Base-by-base conservation (phyloP, 148 eudicot species). In the Linanthus parryae region DNA sequence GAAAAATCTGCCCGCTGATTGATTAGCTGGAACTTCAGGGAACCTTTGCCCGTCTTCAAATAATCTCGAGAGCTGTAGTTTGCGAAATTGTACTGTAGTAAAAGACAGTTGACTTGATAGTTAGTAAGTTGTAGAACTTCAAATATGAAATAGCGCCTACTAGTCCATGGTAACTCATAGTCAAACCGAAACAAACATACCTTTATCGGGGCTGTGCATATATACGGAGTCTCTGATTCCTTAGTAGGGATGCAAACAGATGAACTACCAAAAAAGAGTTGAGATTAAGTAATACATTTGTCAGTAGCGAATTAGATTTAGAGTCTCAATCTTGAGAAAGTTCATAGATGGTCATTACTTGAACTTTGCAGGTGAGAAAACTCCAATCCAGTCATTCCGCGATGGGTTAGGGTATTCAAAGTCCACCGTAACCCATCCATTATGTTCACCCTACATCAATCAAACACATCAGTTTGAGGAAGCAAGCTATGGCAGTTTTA, bases 1-100 rank as follows among this genome's bases (percentile, higher is more conserved):
- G 99, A 79, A 74, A 84, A 84, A 67, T 92, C 99, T 61, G 88
- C 76, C 25, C 99, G 89, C 66, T 92, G 99, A 78, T 92, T 92
- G 58, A 87, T 92, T 63, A 92, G 66, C 65, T 52, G 85, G 52
- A 92, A 73, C 45, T 54, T 77, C 35, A 84, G 29, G 6, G 74
- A 58, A 58, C 80, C 73, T 64, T 68, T 81, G 23, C 98, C 98
- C 19, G 75, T 77, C 57, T 61, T 77, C 35, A 31, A 11, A 31
- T 31, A 31, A 5, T 5, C 11, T 5, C 11, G 11, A 5, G 11
- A 5, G 35, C 7, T 31, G 5, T 31, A 31, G 35, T 5, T 31
- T 31, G 5, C 11, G 11, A 31, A 42, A 16, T 38, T 42, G 20
- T 16, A 8, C 5, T 13, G 20, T 42, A 79, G 26, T 24, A 42